Evolutionary conservation across 2,329 filamentous ascomycete genomes (phyloP).

Genomic region (Cytospora leucostoma): DNA sequence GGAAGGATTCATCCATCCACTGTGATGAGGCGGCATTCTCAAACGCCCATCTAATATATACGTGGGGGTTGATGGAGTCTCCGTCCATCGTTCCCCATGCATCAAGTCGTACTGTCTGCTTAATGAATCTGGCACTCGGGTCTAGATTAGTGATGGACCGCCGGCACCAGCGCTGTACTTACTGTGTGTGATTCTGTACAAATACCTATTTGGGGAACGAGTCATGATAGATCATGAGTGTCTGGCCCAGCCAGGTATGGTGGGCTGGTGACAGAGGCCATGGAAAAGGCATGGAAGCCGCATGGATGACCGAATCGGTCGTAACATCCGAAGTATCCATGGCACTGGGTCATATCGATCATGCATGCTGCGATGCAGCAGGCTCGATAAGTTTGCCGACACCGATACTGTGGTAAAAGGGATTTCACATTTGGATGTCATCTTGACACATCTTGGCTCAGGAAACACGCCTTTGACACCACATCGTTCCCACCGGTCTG

Average conservation of each 20-base stretch:
- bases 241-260: too few species aligned
- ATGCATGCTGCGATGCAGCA: not conserved
- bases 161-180: too few species aligned
- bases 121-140: not conserved
- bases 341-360: conserved; percentile 2
- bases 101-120: not conserved
- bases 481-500: not conserved
- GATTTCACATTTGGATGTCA: not conserved
- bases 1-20: conserved; percentile 5
- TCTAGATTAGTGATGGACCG: too few species aligned
- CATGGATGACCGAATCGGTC: conserved; percentile 10
- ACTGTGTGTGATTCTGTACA: too few species aligned
- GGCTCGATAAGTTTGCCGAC: not conserved
- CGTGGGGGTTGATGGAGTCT: not conserved
- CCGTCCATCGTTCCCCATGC: not conserved
- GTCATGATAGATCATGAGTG: too few species aligned
- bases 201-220: too few species aligned
- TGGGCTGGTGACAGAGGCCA: not conserved
- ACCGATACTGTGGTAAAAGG: not conserved
- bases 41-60: not conserved
- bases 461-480: not conserved
- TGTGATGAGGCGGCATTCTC: conserved; percentile 7
- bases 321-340: conserved; percentile 3
- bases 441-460: not conserved
- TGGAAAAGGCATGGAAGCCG: not conserved